Conservation (phyloP, 805 yeast genomes). For the Yamadazyma sp. region DNA sequence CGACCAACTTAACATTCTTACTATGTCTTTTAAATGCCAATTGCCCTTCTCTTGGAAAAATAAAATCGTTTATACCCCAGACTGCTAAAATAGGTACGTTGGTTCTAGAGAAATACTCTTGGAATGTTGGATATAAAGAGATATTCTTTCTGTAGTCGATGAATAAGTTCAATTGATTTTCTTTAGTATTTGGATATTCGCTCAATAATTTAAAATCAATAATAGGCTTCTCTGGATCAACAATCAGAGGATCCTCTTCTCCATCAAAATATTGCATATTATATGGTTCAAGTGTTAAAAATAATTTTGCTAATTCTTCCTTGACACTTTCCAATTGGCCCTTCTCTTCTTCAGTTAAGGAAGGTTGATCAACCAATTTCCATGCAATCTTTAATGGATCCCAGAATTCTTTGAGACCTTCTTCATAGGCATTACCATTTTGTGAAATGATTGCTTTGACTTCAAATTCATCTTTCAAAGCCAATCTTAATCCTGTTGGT, state of each 20-base stretch:
- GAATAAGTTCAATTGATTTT: slow-evolving; percentile 32
- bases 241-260: slow-evolving; percentile 16
- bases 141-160: slow-evolving; percentile 35
- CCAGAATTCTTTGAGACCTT: slow-evolving; percentile 42
- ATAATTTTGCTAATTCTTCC: slow-evolving; percentile 13
- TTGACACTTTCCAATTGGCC: slow-evolving; percentile 12
- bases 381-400: slow-evolving; percentile 30
- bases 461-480: slow-evolving; percentile 26
- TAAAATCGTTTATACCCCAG: slow-evolving; percentile 42
- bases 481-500: slow-evolving; percentile 39
- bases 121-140: slow-evolving; percentile 33
- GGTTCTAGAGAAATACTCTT: slow-evolving; percentile 25
- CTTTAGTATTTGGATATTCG: slow-evolving; percentile 18
- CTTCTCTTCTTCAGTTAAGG: slow-evolving; percentile 7
- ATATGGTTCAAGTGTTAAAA: slow-evolving; percentile 10
- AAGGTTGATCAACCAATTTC: slow-evolving; percentile 18
- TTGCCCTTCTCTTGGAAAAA: slow-evolving; percentile 35
- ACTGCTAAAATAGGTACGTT: slow-evolving; percentile 32
- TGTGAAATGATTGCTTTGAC: slow-evolving; percentile 34
- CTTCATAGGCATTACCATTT: slow-evolving; percentile 45
- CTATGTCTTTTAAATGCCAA: slow-evolving; percentile 33
- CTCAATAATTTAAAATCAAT: slow-evolving; percentile 27
- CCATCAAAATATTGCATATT: slow-evolving; percentile 31
- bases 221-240: slow-evolving; percentile 30
- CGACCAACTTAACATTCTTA: slow-evolving; percentile 22